Conservation (phyloP, 2,329 filamentous ascomycete genomes). For the Pseudogymnoascus sp. region DNA sequence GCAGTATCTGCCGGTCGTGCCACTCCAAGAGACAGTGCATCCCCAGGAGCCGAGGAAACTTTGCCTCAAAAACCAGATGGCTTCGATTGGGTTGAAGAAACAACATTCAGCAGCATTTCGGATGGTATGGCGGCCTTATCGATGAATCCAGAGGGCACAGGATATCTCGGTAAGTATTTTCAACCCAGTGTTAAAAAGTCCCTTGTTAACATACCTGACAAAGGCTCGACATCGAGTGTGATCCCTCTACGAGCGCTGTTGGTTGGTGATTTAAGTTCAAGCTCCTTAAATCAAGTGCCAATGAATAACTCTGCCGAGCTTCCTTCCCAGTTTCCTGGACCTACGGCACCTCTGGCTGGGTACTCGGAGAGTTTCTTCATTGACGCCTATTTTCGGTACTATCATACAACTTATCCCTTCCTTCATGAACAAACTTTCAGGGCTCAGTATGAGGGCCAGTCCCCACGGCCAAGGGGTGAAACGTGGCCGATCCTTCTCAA, state of each 20-base stretch:
- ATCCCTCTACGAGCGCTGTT: not conserved
- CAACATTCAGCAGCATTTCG: slow-evolving; percentile 12
- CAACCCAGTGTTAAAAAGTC: not conserved
- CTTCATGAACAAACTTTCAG: slow-evolving; percentile 19
- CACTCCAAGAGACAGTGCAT: not conserved
- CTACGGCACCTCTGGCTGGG: not conserved
- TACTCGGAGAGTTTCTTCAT: slow-evolving; percentile 12
- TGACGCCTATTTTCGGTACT: slow-evolving; percentile 18
- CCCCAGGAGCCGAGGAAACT: slow-evolving; percentile 14
- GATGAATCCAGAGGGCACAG: slow-evolving; percentile 30
- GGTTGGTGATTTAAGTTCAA: not conserved
- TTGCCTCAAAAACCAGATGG: slow-evolving; percentile 19
- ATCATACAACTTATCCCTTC: slow-evolving; percentile 19
- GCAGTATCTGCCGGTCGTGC: not conserved
- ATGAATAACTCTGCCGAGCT: not conserved
- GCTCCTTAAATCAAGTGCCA: not conserved
- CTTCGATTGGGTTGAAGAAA: slow-evolving; percentile 18
- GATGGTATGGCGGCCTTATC: slow-evolving; percentile 33
- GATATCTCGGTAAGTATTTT: slow-evolving; percentile 26
- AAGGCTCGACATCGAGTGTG: slow-evolving; percentile 3
- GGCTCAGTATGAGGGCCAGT: slow-evolving; percentile 13
- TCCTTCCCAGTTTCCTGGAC: not conserved
- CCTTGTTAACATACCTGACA: not conserved
- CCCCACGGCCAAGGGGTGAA: slow-evolving; percentile 19
- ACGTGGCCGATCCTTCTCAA: slow-evolving; percentile 31